Evolutionary conservation across 768 basidiomycete genomes (phyloP).

Genomic region (Tulasnella sp.): DNA sequence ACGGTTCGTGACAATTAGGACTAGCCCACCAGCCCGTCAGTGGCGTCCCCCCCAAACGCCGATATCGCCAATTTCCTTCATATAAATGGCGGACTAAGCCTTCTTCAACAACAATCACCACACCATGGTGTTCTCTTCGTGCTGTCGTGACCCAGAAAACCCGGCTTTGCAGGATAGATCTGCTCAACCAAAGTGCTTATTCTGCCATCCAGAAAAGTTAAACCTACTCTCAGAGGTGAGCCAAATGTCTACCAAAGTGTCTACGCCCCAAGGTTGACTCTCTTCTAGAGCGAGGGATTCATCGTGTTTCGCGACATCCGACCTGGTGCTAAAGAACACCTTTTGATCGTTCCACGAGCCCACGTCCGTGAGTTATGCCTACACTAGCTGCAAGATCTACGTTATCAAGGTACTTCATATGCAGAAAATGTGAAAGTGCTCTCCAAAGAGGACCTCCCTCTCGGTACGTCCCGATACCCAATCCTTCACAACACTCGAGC

Average conservation of each 20-base stretch:
- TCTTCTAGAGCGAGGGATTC: background rate
- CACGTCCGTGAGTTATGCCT: constrained; percentile 29
- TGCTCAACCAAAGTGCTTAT: background rate
- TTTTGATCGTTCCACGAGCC: constrained; percentile 28
- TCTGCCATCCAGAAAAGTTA: background rate
- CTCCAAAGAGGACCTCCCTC: constrained; percentile 31
- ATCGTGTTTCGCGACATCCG: constrained; percentile 27
- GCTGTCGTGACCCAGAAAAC: too few species aligned
- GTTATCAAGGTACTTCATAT: constrained; percentile 8
- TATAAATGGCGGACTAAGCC: too few species aligned
- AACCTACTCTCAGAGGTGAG: background rate
- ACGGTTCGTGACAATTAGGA: too few species aligned
- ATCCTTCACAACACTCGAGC: constrained; percentile 22
- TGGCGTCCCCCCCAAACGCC: too few species aligned
- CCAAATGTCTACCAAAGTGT: background rate
- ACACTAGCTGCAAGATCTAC: background rate
- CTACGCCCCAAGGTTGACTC: background rate
- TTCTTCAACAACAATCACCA: too few species aligned
- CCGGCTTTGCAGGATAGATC: background rate
- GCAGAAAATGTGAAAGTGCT: constrained; percentile 47
- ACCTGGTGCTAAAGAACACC: constrained; percentile 29
- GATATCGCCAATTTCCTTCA: too few species aligned
- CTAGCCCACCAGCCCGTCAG: too few species aligned
- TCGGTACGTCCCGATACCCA: constrained; percentile 33
- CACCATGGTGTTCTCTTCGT: too few species aligned